phyloP scores from a whole-genome alignment of 2,329 filamentous ascomycete genomes.

The Ophiocordyceps unilateralis region DNA sequence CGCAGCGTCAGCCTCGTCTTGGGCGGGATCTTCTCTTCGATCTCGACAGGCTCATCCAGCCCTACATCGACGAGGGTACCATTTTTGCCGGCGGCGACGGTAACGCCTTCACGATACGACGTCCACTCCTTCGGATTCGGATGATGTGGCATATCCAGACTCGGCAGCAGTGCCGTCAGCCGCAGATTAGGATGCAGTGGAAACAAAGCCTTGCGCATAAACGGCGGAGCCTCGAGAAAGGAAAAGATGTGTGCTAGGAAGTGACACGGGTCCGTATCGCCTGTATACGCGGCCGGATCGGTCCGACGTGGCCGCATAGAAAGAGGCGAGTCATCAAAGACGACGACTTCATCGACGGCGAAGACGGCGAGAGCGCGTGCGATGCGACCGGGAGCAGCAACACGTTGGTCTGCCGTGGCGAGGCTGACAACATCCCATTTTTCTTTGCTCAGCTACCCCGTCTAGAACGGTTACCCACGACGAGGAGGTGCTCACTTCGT shows the following conservation, averaged over 20 bases:
- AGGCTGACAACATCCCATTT: conserved; percentile 28
- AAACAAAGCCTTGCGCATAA: conserved; percentile 61
- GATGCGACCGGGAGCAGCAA: conserved; percentile 54
- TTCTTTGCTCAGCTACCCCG: background rate
- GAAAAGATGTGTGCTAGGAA: conserved; percentile 65
- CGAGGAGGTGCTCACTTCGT: conserved; percentile 36
- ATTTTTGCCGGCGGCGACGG: conserved; percentile 27
- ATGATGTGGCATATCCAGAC: conserved; percentile 74
- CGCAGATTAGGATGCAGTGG: conserved; percentile 63
- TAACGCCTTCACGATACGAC: conserved; percentile 63
- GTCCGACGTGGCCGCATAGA: conserved; percentile 27
- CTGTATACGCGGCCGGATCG: conserved; percentile 41
- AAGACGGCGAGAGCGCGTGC: conserved; percentile 72
- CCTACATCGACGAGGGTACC: conserved; percentile 43
- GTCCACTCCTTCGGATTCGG: conserved; percentile 61
- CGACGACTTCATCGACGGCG: conserved; percentile 65
- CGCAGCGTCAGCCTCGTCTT: conserved; percentile 63
- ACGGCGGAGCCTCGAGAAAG: conserved; percentile 71
- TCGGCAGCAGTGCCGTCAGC: conserved; percentile 55
- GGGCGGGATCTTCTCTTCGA: conserved; percentile 45
- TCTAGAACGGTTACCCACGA: background rate
- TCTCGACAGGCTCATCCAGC: conserved; percentile 33
- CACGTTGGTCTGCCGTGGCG: conserved; percentile 58
- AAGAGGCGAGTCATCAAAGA: conserved; percentile 54
- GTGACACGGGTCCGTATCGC: conserved; percentile 58